These are phyloP conservation scores for Naganishia cerealis DNA, from an alignment of 1,284 basidiomycete species.

Conservation along the genomic window DNA sequence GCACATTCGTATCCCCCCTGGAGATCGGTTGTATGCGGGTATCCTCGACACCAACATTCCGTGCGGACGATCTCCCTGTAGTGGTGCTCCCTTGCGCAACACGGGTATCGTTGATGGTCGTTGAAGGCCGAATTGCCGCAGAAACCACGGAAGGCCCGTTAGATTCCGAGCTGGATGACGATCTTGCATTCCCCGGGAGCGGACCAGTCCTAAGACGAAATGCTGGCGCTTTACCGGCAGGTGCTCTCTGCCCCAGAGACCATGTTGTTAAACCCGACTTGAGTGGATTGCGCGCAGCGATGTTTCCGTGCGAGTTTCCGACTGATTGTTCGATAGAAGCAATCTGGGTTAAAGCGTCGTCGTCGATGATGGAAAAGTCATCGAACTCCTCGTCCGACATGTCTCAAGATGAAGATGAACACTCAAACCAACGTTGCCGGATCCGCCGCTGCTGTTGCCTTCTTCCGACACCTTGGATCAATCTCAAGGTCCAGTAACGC, in stretches of 20 bases:
- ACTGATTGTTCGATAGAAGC: conserved; percentile 19
- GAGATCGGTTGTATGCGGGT: background rate
- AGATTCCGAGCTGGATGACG: conserved; percentile 19
- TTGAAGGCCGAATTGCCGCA: background rate
- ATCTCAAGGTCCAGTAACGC: too few species aligned
- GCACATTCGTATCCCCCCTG: background rate
- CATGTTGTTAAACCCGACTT: conserved; percentile 1
- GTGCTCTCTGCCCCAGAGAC: background rate
- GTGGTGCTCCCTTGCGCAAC: background rate
- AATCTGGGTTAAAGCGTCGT: conserved; percentile 11
- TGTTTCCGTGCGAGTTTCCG: background rate
- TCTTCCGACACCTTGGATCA: too few species aligned
- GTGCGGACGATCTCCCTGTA: background rate
- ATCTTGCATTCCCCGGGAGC: conserved; percentile 1
- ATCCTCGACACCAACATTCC: background rate
- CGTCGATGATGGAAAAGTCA: conserved; percentile 20
- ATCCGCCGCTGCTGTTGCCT: background rate
- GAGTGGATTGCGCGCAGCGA: background rate
- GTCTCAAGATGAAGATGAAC: background rate
- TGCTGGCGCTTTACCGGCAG: conserved; percentile 6
- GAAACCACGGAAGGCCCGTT: background rate
- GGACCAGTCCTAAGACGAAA: conserved; percentile 2
- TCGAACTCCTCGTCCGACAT: conserved; percentile 28
- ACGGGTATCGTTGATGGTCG: background rate
- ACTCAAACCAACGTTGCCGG: background rate